These are phyloP conservation scores for Rhynchosporium graminicola DNA, from an alignment of 2,329 filamentous ascomycete genomes.

Conservation along the genomic window DNA sequence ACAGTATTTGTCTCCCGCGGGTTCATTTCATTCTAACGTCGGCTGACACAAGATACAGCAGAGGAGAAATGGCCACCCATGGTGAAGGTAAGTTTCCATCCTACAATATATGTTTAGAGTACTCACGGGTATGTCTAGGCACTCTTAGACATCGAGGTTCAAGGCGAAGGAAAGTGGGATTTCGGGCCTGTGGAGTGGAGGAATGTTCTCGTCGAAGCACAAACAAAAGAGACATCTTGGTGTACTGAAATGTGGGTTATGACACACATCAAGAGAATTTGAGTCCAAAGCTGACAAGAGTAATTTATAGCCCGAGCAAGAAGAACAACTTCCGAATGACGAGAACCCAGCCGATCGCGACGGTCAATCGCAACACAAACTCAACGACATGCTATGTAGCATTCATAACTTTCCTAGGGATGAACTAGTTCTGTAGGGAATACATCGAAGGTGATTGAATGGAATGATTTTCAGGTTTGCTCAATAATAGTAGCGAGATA, in stretches of 20 bases:
- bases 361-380: background rate
- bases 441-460: background rate
- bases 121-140: background rate
- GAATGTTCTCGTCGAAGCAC: slow-evolving; percentile 14
- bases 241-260: slow-evolving; percentile 11
- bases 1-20: background rate
- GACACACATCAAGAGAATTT: background rate
- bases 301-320: background rate
- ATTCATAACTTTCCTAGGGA: background rate
- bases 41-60: background rate
- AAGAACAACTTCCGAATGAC: background rate
- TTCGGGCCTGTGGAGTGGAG: slow-evolving; percentile 6
- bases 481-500: background rate
- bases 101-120: no score
- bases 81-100: background rate
- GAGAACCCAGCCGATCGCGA: slow-evolving; percentile 5
- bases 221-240: slow-evolving; percentile 5
- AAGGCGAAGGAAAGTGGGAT: slow-evolving; percentile 9
- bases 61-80: background rate
- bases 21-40: no score
- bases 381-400: slow-evolving; percentile 11
- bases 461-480: background rate
- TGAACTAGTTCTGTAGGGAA: background rate
- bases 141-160: slow-evolving; percentile 1
- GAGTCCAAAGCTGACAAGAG: background rate